Evolutionary conservation across 805 yeast species (phyloP).

Genomic region (Cephaloascus albidus): DNA sequence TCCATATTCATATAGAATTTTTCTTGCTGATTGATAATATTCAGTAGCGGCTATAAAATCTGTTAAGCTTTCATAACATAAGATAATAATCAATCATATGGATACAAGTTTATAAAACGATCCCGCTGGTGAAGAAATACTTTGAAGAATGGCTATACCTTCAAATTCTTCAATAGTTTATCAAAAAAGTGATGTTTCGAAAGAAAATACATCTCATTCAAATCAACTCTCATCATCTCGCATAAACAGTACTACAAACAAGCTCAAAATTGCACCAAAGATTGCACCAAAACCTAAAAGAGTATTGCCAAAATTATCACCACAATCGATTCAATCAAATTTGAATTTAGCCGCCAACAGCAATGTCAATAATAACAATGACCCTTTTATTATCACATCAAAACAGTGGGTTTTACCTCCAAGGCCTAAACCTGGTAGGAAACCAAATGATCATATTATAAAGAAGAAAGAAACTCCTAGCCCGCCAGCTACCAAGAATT

Average conservation of each 20-base stretch:
- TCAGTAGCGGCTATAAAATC: neutral
- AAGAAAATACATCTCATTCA: neutral
- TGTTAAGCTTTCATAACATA: neutral
- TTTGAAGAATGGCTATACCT: neutral
- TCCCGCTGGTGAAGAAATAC: too few species aligned
- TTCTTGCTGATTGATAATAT: neutral
- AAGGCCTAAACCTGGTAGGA: slow-evolving; percentile 39
- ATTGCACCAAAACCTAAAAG: slow-evolving; percentile 27
- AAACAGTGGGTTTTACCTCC: slow-evolving; percentile 48
- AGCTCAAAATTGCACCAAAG: neutral
- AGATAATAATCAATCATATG: neutral
- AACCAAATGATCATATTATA: slow-evolving; percentile 17
- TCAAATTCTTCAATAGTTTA: neutral
- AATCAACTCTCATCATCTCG: neutral
- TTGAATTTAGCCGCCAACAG: neutral
- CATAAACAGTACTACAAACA: neutral
- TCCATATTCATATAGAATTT: neutral
- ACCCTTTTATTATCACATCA: slow-evolving; percentile 11
- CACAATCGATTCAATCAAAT: neutral
- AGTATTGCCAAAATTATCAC: slow-evolving; percentile 17
- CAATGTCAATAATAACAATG: neutral
- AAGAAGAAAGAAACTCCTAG: too few species aligned
- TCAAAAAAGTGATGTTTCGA: neutral
- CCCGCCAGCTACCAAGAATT: neutral
- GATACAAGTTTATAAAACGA: too few species aligned